Evolutionary conservation across 208 protist genomes (phyloP), one percentile per base, ranked within the genome.

Genomic region (Dictyostelium gargantuum): DNA sequence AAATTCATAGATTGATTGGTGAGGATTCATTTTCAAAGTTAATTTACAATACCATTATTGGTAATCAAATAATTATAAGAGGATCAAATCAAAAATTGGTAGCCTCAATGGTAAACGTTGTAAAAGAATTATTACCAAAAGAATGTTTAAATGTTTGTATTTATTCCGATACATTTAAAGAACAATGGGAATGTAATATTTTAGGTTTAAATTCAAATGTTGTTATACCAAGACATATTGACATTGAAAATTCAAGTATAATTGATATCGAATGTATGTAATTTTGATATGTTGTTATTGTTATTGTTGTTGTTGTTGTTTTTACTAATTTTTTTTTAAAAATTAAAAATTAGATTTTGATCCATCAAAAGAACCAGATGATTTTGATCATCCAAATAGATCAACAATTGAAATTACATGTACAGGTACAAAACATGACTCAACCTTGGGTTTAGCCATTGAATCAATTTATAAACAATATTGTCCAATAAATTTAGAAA

Each of bases 241-340:
- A 77, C 66, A 44, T 6, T n/a, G 23, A 54, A 15, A 35, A 44
- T 50, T 50, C 40, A 50, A n/a, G 42, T 26, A 86, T 86, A 5
- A 26, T 86, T 50, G 66, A 86, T 77, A 77, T 86, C 17, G 81
- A 86, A 11, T 86, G 77, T 82, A 82, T n/a, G n/a, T n/a, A n/a
- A 42, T 40, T 70, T 13, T 63, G 44, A 48, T 48, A 48, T 11
- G 9, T 48, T 48, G 44, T 11, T 48, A 48, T 9, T 48, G 3
- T 48, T 48, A 48, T 9, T 48, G n/a, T n/a, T n/a, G n/a, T n/a
- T n/a, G n/a, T n/a, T n/a, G n/a, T n/a, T n/a, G n/a, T n/a, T n/a
- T n/a, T n/a, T n/a, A 46, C 17, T 19, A 8, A 46, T 73, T 29
- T 11, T 21, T 8, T 73, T 23, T 38, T 48, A 21, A n/a, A 26